These are phyloP conservation scores for Pyrus communis DNA, from an alignment of 306 rosid species.

Conservation along the genomic window DNA sequence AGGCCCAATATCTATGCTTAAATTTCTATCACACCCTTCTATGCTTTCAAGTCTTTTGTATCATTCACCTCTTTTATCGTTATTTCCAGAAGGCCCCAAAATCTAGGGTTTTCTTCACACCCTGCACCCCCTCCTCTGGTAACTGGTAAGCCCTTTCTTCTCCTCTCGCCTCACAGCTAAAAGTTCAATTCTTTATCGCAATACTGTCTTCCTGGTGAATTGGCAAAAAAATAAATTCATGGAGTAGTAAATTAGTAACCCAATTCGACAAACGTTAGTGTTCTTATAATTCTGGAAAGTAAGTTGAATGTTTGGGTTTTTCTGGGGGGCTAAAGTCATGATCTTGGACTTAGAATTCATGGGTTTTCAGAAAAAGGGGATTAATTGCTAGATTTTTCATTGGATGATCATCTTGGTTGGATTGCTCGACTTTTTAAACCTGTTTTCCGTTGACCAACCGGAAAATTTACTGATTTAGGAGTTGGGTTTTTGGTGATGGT, in stretches of 20 bases:
- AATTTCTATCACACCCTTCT: not conserved
- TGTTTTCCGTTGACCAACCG: conserved; percentile 10
- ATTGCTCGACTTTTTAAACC: conserved; percentile 12
- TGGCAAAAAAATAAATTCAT: not conserved
- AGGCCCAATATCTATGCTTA: conserved; percentile 4
- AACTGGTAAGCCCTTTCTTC: conserved; percentile 20
- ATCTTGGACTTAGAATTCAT: not conserved
- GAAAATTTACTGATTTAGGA: not conserved
- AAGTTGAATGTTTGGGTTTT: not conserved
- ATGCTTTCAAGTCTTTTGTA: not conserved
- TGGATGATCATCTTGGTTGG: not conserved
- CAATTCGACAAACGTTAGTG: not conserved
- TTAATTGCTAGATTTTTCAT: not conserved
- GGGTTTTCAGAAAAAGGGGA: not conserved
- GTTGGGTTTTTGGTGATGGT: not conserved
- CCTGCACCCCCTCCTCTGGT: conserved; percentile 19
- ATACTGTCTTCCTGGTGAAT: not conserved
- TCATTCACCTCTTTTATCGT: conserved; percentile 14
- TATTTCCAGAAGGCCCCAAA: conserved; percentile 29
- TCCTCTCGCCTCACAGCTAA: conserved; percentile 3
- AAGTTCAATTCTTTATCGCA: not conserved
- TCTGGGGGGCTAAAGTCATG: not conserved
- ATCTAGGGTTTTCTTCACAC: conserved; percentile 31
- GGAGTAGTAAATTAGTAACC: not conserved
- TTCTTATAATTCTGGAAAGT: not conserved